phyloP scores from a whole-genome alignment of 2,329 filamentous ascomycete genomes.

The Bipolaris gigantea region DNA sequence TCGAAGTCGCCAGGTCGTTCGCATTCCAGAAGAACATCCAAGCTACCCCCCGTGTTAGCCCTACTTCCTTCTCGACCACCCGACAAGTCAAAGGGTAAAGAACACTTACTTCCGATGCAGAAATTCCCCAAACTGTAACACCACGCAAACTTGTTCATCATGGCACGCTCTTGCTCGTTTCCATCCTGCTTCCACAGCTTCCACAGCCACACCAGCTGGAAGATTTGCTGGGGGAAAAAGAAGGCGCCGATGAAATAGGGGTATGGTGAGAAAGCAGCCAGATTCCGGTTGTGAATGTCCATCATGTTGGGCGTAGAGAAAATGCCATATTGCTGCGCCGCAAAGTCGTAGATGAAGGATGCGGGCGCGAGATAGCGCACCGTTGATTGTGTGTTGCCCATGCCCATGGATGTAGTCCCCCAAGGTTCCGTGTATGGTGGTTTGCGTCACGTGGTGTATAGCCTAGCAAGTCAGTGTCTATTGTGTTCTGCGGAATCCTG shows the following conservation, averaged over 20 bases:
- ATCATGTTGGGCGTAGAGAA: conserved; percentile 61
- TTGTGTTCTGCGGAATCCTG: neutral
- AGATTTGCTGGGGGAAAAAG: conserved; percentile 63
- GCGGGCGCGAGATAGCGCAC: conserved; percentile 58
- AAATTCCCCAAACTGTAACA: conserved; percentile 60
- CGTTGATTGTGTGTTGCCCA: conserved; percentile 56
- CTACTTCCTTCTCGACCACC: too few relatives aligned
- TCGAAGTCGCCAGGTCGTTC: conserved; percentile 53
- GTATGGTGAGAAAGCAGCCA: conserved; percentile 62
- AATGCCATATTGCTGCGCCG: conserved; percentile 62
- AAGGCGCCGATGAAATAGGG: conserved; percentile 62
- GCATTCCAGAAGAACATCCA: conserved; percentile 67
- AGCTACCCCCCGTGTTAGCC: conserved; percentile 30
- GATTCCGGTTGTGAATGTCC: conserved; percentile 59
- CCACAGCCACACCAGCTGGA: conserved; percentile 62
- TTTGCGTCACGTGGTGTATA: neutral
- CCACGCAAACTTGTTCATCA: conserved; percentile 59
- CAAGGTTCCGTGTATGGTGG: neutral
- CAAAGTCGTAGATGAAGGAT: conserved; percentile 61
- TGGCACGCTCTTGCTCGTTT: conserved; percentile 49
- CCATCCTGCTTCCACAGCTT: conserved; percentile 55
- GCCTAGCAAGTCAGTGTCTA: neutral
- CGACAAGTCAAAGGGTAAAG: neutral
- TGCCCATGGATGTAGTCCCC: neutral
- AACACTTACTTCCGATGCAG: conserved; percentile 59